Base-by-base conservation (phyloP, 225 moss, liverwort and hornwort genomes). In the Bryoerythrophyllum caledonicum region DNA sequence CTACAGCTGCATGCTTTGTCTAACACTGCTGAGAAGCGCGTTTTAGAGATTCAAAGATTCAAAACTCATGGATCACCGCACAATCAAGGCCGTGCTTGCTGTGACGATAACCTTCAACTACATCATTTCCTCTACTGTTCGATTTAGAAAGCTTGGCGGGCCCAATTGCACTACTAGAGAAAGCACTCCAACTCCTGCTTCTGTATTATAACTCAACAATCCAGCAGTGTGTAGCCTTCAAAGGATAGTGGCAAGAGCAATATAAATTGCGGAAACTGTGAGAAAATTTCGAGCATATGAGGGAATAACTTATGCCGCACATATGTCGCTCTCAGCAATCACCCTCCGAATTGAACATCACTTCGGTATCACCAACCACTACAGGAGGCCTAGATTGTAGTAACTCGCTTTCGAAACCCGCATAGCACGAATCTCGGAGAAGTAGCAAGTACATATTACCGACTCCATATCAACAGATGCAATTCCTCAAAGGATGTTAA, bases 311-410 rank as follows among this genome's bases (percentile, higher is more conserved):
- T 19, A 69, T 54, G 60, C 74, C 63, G 63, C n/a, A 56, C 55
- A 35, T 68, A 37, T 21, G 71, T 37, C 71, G 65, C 68, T 55
- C 37, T 65, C 57, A 58, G 69, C 58, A 34, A 70, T 27, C 37
- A n/a, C 61, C 69, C 71, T 65, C 59, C 65, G 65, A 51, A 70
- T 59, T 65, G 7, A 15, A 58, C 37, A 71, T 70, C 80, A 71
- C 59, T 40, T 65, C 65, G 28, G 21, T 43, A 49, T 65, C 63
- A 28, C 65, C 48, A 63, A 70, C 48, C 58, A 58, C 49, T 17
- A 38, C 17, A 51, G 58, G 40, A 58, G 60, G 21, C 59, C 65
- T 52, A 38, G 38, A 27, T 41, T 67, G 80, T 59, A 40, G 28
- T 19, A 16, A 63, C 20, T 70, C 75, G 57, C 57, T 71, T 54